Evolutionary conservation across 805 yeast species (phyloP).

Genomic region (Candida sakaeoensis): DNA sequence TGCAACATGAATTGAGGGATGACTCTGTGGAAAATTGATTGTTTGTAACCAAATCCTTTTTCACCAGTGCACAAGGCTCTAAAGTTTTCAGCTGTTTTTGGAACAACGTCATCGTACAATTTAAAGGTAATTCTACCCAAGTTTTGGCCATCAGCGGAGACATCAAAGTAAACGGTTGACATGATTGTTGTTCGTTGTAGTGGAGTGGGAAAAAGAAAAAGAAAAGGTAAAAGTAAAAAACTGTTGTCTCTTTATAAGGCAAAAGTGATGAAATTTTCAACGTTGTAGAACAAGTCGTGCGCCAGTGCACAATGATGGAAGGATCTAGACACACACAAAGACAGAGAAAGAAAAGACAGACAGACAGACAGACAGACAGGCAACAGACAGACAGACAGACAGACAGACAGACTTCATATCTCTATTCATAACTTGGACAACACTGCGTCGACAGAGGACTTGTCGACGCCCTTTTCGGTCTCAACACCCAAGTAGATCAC

Average conservation of each 20-base stretch:
- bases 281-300: not conserved
- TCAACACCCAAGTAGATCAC: slow-evolving; percentile 36
- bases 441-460: slow-evolving; percentile 37
- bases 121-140: slow-evolving; percentile 84
- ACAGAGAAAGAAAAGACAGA: too few species aligned
- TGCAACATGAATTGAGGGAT: slow-evolving; percentile 96
- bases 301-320: not conserved
- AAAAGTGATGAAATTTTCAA: slow-evolving; percentile 1
- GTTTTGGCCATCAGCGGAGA: slow-evolving; percentile 69
- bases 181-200: too few species aligned
- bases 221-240: slow-evolving; percentile 1
- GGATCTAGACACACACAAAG: too few species aligned
- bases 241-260: not conserved
- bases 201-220: slow-evolving; percentile 1
- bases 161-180: slow-evolving; percentile 79
- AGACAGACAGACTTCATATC: too few species aligned
- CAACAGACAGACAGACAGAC: too few species aligned
- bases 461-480: slow-evolving; percentile 27
- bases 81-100: slow-evolving; percentile 80
- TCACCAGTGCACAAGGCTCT: slow-evolving; percentile 86
- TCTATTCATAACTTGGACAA: slow-evolving; percentile 28
- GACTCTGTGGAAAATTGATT: slow-evolving; percentile 92
- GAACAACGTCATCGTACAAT: slow-evolving; percentile 51
- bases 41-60: slow-evolving; percentile 88
- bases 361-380: too few species aligned